Base-by-base conservation (phyloP, 495 filamentous ascomycete genomes). In the Terfezia claveryi region DNA sequence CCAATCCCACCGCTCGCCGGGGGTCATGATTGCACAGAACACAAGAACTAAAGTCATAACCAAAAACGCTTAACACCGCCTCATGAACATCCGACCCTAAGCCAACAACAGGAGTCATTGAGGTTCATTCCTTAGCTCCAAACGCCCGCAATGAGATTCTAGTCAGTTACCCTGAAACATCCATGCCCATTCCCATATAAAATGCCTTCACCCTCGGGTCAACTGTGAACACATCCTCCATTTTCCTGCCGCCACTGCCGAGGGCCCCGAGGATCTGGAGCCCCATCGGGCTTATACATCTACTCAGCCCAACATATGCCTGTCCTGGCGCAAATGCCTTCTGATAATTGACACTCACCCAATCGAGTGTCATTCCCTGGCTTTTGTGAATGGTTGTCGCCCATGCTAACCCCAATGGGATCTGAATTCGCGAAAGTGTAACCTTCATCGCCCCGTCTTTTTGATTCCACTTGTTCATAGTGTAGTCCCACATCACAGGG, bases 371-470 rank as follows among this genome's bases (percentile, higher is more conserved):
- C 62, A 67, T 67, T 12, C 72, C 71, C 54, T 73, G 71, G 54
- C 61, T 63, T 54, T 74, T 74, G 53, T 74, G 72, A 11, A 72
- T 68, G 10, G 71, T 71, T 10, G 70, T 67, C 6, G 72, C 71
- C 69, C 70, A 73, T 12, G 66, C 72, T 3, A 69, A 62, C 12
- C 62, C 58, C 8, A 75, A 63, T 0, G 72, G 72, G 8, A 74
- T 67, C 54, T 75, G 72, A 14, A 67, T 66, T 37, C 72, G 60
- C 27, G 27, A 32, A 32, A 32, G 27, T 5, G 27, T 32, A 32
- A 32, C 7, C 7, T 32, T 32, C 27, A 32, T 32, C 27, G 27
- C 27, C 27, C 27, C 27, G 4, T 32, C 27, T 4, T 32, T 32
- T 32, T 4, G 27, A 32, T 32, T 4, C 27, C 27, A 32, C 27